Evolutionary conservation across 2,329 filamentous ascomycete species (phyloP).

Genomic region (Fusarium armeniacum): DNA sequence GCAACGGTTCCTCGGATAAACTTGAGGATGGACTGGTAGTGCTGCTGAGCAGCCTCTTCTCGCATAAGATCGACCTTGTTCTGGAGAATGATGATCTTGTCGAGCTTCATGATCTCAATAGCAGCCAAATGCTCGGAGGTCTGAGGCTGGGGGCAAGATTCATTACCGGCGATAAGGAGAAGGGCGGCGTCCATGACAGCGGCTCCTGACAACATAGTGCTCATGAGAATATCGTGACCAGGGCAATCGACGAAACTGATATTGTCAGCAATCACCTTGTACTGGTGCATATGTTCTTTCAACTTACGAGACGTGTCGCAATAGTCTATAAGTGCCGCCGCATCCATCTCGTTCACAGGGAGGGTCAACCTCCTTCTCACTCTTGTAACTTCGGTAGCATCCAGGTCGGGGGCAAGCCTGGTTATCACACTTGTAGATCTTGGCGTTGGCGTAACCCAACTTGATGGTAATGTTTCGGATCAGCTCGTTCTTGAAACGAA

Average conservation of each 20-base stretch:
- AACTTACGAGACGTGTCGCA: constrained; percentile 92
- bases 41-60: constrained; percentile 91
- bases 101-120: constrained; percentile 99
- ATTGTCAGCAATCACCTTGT: constrained; percentile 37
- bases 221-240: constrained; percentile 99
- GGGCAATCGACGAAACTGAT: constrained; percentile 95
- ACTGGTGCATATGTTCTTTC: neutral
- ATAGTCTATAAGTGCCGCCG: constrained; percentile 84
- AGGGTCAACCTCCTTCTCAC: constrained; percentile 98
- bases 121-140: constrained; percentile 98
- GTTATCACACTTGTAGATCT: constrained; percentile 99
- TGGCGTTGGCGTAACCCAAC: constrained; percentile 98
- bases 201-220: constrained; percentile 99
- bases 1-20: constrained; percentile 98
- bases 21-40: constrained; percentile 97
- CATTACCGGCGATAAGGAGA: constrained; percentile 96
- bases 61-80: constrained; percentile 99
- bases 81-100: constrained; percentile 99
- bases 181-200: constrained; percentile 99
- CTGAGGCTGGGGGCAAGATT: constrained; percentile 97
- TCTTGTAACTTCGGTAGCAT: constrained; percentile 98
- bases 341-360: constrained; percentile 96
- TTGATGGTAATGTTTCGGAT: constrained; percentile 99
- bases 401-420: constrained; percentile 89
- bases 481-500: constrained; percentile 99